These are phyloP conservation scores for Pythium oligandrum DNA, from an alignment of 352 stramenopile species.

Conservation along the genomic window DNA sequence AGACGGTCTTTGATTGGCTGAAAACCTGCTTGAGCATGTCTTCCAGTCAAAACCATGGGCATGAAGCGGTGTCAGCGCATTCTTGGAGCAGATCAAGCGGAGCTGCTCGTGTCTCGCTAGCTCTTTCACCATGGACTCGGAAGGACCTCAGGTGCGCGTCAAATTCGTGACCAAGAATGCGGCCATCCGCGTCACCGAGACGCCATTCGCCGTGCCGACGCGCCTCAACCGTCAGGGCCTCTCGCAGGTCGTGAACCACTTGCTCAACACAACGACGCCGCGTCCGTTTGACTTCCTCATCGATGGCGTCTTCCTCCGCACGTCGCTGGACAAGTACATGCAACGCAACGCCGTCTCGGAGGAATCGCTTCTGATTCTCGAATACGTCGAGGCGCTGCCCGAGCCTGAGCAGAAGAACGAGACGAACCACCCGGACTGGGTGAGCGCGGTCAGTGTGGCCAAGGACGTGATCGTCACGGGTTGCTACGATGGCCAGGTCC, in stretches of 20 bases:
- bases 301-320: constrained; percentile 68
- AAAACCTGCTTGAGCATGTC: constrained; percentile 15
- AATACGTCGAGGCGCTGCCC: constrained; percentile 83
- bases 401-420: constrained; percentile 64
- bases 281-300: constrained; percentile 87
- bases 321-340: constrained; percentile 76
- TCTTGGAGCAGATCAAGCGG: constrained; percentile 4
- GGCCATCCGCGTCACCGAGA: constrained; percentile 86
- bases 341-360: constrained; percentile 56
- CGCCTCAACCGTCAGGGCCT: constrained; percentile 74
- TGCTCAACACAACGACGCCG: constrained; percentile 55
- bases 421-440: constrained; percentile 81
- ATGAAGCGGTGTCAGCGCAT: constrained; percentile 20
- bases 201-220: constrained; percentile 83
- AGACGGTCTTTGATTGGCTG: constrained; percentile 10
- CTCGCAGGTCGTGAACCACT: constrained; percentile 88
- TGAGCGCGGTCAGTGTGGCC: constrained; percentile 61
- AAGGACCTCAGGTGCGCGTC: constrained; percentile 65
- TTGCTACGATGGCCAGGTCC: constrained; percentile 84
- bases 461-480: constrained; percentile 63
- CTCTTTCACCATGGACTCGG: constrained; percentile 24
- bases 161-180: constrained; percentile 89
- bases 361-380: constrained; percentile 81
- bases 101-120: background rate
- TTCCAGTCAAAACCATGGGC: constrained; percentile 24